phyloP scores from a whole-genome alignment of 345 rosid species.

The Hypericum perforatum region DNA sequence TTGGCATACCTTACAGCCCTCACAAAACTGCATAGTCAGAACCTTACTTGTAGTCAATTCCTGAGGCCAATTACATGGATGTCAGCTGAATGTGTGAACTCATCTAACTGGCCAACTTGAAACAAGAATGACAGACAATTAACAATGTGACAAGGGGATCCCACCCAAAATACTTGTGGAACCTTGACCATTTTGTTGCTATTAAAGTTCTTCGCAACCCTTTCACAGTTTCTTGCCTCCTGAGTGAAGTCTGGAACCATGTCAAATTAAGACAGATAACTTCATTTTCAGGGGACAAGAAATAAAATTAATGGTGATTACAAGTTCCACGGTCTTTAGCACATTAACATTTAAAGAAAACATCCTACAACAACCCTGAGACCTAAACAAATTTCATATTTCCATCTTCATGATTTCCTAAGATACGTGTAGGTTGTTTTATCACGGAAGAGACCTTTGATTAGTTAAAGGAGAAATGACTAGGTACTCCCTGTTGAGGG shows the following conservation, averaged over 20 bases:
- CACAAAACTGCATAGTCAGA: constrained; percentile 77
- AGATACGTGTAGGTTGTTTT: too few species aligned
- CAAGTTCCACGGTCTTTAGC: too few species aligned
- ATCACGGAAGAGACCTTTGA: too few species aligned
- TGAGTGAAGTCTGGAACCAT: constrained; percentile 50
- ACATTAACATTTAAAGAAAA: too few species aligned
- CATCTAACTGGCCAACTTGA: neutral
- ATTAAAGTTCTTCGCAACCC: constrained; percentile 53
- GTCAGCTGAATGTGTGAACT: constrained; percentile 2
- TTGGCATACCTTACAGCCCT: constrained; percentile 58
- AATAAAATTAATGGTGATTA: too few species aligned
- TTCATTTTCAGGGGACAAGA: neutral
- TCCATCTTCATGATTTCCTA: too few species aligned
- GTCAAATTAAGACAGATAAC: neutral
- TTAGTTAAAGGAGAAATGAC: too few species aligned
- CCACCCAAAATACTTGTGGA: constrained; percentile 71
- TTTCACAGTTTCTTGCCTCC: constrained; percentile 75
- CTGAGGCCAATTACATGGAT: constrained; percentile 21
- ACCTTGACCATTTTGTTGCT: constrained; percentile 42
- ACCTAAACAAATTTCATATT: too few species aligned
- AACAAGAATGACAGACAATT: constrained; percentile 2
- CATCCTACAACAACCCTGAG: too few species aligned
- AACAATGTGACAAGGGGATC: constrained; percentile 4
- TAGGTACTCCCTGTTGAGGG: too few species aligned
- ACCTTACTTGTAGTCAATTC: constrained; percentile 66